Conservation (phyloP, 495 filamentous ascomycete species). For the Immersiella caudata region DNA sequence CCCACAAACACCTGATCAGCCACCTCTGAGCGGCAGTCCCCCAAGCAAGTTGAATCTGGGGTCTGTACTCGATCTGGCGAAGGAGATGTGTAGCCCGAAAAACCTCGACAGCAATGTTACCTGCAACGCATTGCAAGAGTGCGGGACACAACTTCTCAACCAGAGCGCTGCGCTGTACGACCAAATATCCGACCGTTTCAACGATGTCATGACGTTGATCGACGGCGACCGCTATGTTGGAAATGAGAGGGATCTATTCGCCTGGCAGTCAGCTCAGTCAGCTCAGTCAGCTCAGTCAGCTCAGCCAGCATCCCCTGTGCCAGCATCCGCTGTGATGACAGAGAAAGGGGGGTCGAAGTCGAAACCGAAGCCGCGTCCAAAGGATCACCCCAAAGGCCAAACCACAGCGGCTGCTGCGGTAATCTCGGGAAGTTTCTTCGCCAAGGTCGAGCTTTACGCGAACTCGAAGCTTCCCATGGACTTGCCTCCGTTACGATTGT, state of each 20-base stretch:
- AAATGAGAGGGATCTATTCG: conserved; percentile 62
- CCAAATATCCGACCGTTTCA: conserved; percentile 59
- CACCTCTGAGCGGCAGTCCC: conserved; percentile 28
- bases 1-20: conserved; percentile 22
- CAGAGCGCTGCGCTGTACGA: conserved; percentile 57
- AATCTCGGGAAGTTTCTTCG: conserved; percentile 61
- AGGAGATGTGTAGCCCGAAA: conserved; percentile 36
- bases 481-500: conserved; percentile 67
- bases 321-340: conserved; percentile 18
- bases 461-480: conserved; percentile 74
- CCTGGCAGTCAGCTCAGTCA: conserved; percentile 46
- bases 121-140: conserved; percentile 33
- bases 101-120: conserved; percentile 42
- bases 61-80: conserved; percentile 43
- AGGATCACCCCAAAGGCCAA: conserved; percentile 37
- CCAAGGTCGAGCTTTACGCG: conserved; percentile 76
- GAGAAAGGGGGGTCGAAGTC: conserved; percentile 25
- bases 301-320: conserved; percentile 26
- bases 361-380: conserved; percentile 35
- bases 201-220: conserved; percentile 67
- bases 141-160: conserved; percentile 46
- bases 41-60: conserved; percentile 42
- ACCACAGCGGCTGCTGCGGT: conserved; percentile 43
- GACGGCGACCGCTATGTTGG: conserved; percentile 67
- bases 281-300: conserved; percentile 39